Conservation (phyloP, 164 flowering plant genomes). For the Protea cynaroides region DNA sequence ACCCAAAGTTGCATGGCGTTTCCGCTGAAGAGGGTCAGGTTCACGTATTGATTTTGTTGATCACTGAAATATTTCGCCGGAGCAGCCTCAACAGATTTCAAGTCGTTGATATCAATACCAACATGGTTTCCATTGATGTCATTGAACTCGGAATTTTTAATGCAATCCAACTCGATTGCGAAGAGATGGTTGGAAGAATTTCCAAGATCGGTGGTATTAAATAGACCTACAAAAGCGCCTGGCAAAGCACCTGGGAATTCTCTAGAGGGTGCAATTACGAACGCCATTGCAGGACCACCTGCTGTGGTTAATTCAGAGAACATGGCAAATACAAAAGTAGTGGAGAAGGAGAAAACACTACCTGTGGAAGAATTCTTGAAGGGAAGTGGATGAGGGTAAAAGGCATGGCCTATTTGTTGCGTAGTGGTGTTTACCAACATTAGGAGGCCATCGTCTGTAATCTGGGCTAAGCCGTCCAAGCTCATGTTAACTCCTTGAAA, state of each 20-base stretch:
- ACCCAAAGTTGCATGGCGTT: conserved; percentile 24
- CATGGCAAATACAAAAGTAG: background rate
- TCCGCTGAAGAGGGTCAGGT: conserved; percentile 13
- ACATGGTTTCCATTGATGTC: conserved; percentile 29
- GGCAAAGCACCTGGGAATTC: background rate
- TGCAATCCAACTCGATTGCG: conserved; percentile 8
- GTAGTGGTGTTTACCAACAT: background rate
- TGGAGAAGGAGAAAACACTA: background rate
- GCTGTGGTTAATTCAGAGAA: no score
- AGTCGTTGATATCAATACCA: conserved; percentile 24
- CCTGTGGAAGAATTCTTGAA: background rate
- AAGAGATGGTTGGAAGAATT: background rate
- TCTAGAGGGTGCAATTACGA: background rate
- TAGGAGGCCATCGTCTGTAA: background rate
- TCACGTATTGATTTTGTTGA: background rate
- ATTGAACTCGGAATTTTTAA: conserved; percentile 3
- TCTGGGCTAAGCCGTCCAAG: background rate
- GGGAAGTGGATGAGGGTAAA: background rate
- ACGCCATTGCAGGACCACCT: background rate
- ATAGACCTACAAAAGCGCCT: background rate
- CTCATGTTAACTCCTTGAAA: background rate
- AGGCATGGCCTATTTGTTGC: background rate
- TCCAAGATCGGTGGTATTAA: background rate
- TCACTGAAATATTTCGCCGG: conserved; percentile 13
- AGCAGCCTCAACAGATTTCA: conserved; percentile 15